These are phyloP conservation scores for Vigna trinervia DNA, from an alignment of 306 rosid genomes.

Conservation along the genomic window DNA sequence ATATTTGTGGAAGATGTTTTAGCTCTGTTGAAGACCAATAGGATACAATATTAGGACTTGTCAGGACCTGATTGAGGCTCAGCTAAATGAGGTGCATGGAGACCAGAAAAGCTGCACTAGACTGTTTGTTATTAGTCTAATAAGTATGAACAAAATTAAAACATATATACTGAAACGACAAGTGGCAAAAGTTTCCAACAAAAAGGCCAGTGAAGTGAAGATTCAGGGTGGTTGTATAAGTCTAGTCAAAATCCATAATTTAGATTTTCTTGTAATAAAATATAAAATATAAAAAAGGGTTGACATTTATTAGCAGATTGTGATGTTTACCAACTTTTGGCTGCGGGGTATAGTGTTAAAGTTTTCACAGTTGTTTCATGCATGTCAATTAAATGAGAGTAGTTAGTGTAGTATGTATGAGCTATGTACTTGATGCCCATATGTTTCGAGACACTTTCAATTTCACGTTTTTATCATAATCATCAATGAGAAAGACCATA, in stretches of 20 bases:
- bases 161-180: slow-evolving; percentile 7
- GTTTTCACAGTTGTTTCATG: background rate
- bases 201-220: slow-evolving; percentile 30
- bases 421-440: slow-evolving; percentile 36
- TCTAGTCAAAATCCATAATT: background rate
- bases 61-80: slow-evolving; percentile 1
- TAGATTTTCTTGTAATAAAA: slow-evolving; percentile 1
- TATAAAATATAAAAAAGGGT: slow-evolving; percentile 7
- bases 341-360: slow-evolving; percentile 26
- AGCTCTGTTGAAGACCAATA: slow-evolving; percentile 23
- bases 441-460: slow-evolving; percentile 3
- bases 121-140: background rate
- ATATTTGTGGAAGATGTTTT: background rate
- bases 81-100: slow-evolving; percentile 9
- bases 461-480: slow-evolving; percentile 36
- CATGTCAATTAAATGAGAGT: slow-evolving; percentile 25
- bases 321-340: slow-evolving; percentile 47
- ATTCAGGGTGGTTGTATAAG: slow-evolving; percentile 30
- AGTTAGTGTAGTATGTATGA: slow-evolving; percentile 29
- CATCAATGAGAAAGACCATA: slow-evolving; percentile 33
- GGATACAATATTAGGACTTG: slow-evolving; percentile 9
- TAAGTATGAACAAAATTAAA: slow-evolving; percentile 5
- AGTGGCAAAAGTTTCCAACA: slow-evolving; percentile 35
- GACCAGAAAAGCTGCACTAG: background rate
- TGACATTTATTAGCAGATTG: slow-evolving; percentile 39